phyloP scores from a whole-genome alignment of 2,329 filamentous ascomycete genomes.

The Ophiostoma populinum region DNA sequence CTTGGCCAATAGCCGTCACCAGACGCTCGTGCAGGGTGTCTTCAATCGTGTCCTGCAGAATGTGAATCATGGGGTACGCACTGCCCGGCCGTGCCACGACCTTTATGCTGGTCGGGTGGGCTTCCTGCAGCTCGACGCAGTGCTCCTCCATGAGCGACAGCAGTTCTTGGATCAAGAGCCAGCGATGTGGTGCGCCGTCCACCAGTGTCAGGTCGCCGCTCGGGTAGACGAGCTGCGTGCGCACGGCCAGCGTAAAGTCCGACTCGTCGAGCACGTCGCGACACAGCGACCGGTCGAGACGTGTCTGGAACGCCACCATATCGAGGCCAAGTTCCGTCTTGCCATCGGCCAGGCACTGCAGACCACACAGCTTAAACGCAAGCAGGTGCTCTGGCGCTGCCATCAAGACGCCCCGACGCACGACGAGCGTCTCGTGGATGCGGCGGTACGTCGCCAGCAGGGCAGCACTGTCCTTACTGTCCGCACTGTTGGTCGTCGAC shows the following conservation, averaged over 20 bases:
- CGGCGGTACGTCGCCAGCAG: not conserved
- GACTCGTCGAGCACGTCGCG: slow-evolving; percentile 51
- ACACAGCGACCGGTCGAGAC: slow-evolving; percentile 25
- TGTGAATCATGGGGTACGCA: slow-evolving; percentile 38
- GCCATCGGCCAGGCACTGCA: slow-evolving; percentile 36
- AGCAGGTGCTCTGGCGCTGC: slow-evolving; percentile 46
- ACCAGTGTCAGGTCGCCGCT: slow-evolving; percentile 29
- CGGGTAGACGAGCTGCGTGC: slow-evolving; percentile 40
- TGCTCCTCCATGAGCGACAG: slow-evolving; percentile 23
- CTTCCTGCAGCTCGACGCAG: slow-evolving; percentile 19
- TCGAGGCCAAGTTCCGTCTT: slow-evolving; percentile 20
- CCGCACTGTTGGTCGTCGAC: slow-evolving; percentile 12
- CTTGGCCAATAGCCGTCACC: slow-evolving; percentile 22
- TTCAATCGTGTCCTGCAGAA: slow-evolving; percentile 32
- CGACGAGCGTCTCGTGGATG: slow-evolving; percentile 21
- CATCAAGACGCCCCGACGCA: slow-evolving; percentile 34
- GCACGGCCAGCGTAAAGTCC: slow-evolving; percentile 34
- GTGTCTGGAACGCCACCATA: slow-evolving; percentile 34
- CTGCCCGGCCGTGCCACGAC: slow-evolving; percentile 21
- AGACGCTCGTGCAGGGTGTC: slow-evolving; percentile 24
- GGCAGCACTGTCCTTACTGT: too few relatives aligned
- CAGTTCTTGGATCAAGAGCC: slow-evolving; percentile 26
- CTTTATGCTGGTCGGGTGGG: slow-evolving; percentile 27
- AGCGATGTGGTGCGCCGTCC: slow-evolving; percentile 35
- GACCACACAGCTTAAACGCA: slow-evolving; percentile 45